Percentiles rank a stretch among this genome's conserved stretches.
These are phyloP conservation scores for Candida piceae DNA, from an alignment of 805 yeast species.

Conservation along the genomic window DNA sequence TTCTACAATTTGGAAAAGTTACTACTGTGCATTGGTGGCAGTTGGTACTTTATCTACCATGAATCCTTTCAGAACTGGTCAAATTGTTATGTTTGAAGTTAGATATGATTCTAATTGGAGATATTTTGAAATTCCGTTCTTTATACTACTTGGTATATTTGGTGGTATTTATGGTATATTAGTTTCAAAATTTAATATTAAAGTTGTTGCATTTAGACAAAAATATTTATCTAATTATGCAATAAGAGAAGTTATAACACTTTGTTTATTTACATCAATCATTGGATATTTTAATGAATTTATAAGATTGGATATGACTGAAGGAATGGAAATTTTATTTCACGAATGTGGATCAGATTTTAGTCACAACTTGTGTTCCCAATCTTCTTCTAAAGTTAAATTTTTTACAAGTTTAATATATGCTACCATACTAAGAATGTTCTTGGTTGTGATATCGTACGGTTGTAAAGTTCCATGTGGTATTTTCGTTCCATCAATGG, in stretches of 20 bases:
- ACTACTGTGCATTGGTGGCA: conserved; percentile 86
- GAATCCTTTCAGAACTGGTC: conserved; percentile 94
- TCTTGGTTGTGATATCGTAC: conserved; percentile 76
- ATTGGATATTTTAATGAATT: conserved; percentile 82
- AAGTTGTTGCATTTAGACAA: conserved; percentile 74
- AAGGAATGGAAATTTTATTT: conserved; percentile 84
- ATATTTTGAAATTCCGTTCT: conserved; percentile 76
- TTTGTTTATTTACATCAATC: conserved; percentile 67
- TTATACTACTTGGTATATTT: conserved; percentile 73
- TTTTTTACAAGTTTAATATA: conserved; percentile 50
- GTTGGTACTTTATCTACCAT: conserved; percentile 73
- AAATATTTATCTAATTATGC: conserved; percentile 54
- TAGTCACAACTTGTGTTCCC: conserved; percentile 36
- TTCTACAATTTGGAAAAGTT: conserved; percentile 83
- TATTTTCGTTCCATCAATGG: conserved; percentile 94
- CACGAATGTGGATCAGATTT: conserved; percentile 62
- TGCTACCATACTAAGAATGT: conserved; percentile 70
- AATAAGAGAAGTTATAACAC: conserved; percentile 61
- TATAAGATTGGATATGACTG: conserved; percentile 87
- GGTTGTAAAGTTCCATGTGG: conserved; percentile 98
- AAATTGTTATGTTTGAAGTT: conserved; percentile 90
- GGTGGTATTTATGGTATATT: conserved; percentile 89
- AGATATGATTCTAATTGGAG: conserved; percentile 84
- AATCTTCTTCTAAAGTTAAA: conserved; percentile 21
- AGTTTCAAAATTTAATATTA: conserved; percentile 69